phyloP scores from a whole-genome alignment of 345 rosid genomes.

The Acer yangbiense region DNA sequence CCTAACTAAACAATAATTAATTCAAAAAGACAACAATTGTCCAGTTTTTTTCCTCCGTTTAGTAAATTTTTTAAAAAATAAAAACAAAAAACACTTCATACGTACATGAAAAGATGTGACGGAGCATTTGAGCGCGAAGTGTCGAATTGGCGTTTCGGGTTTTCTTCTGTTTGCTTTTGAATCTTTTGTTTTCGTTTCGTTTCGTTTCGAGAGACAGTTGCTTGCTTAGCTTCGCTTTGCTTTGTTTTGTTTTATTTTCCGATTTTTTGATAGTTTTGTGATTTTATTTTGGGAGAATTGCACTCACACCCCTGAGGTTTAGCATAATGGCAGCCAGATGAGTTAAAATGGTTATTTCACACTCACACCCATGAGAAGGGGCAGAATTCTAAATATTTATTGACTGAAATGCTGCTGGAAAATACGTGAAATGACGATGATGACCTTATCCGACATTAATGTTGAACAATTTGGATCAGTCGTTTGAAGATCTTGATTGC shows the following conservation, averaged over 20 bases:
- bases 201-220: background rate
- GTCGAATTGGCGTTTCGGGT: background rate
- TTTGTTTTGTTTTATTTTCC: background rate
- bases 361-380: background rate
- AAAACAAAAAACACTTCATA: background rate
- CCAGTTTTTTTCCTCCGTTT: background rate
- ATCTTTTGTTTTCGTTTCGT: background rate
- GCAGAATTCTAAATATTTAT: background rate
- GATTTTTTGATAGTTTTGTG: background rate
- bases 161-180: background rate
- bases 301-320: too few relatives aligned
- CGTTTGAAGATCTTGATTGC: background rate
- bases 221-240: background rate
- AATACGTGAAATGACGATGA: background rate
- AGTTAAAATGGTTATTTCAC: too few relatives aligned
- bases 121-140: background rate
- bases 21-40: background rate
- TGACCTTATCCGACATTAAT: background rate
- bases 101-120: background rate
- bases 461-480: background rate
- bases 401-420: slow-evolving; percentile 6
- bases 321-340: too few relatives aligned
- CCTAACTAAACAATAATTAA: background rate
- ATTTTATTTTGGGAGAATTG: background rate
- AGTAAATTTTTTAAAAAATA: too few relatives aligned